Conservation (phyloP, 73 alveolate species). For the Diophrys sp. region DNA sequence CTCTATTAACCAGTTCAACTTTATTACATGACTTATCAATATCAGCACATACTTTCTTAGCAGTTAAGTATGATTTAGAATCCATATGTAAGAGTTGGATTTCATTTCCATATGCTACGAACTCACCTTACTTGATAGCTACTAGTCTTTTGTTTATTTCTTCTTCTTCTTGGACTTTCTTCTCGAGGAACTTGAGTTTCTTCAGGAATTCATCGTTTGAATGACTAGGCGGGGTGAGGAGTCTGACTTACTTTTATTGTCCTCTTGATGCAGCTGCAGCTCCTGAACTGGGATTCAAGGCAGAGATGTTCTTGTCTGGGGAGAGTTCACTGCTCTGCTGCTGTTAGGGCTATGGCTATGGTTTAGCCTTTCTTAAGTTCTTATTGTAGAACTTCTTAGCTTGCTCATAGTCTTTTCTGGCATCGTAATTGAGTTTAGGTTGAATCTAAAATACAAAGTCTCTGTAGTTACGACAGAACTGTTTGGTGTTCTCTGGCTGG, state of each 20-base stretch:
- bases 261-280: too few species aligned
- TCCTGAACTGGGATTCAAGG: neutral
- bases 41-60: constrained; percentile 45
- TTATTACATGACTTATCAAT: constrained; percentile 48
- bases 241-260: too few species aligned
- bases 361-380: neutral
- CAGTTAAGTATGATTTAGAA: constrained; percentile 34
- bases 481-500: constrained; percentile 9
- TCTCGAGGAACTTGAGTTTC: constrained; percentile 16
- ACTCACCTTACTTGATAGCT: constrained; percentile 22
- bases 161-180: constrained; percentile 52
- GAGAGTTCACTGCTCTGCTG: neutral
- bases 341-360: neutral
- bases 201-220: neutral
- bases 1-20: constrained; percentile 33
- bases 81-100: constrained; percentile 30
- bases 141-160: constrained; percentile 29
- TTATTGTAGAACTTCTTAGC: constrained; percentile 16
- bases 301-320: neutral
- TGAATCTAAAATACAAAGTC: constrained; percentile 53
- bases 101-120: constrained; percentile 36
- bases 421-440: constrained; percentile 58
- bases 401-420: constrained; percentile 52
- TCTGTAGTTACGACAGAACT: constrained; percentile 48
- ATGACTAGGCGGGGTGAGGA: too few species aligned